Conservation (phyloP, 73 alveolate genomes). For the Symbiodinium pilosum region DNA sequence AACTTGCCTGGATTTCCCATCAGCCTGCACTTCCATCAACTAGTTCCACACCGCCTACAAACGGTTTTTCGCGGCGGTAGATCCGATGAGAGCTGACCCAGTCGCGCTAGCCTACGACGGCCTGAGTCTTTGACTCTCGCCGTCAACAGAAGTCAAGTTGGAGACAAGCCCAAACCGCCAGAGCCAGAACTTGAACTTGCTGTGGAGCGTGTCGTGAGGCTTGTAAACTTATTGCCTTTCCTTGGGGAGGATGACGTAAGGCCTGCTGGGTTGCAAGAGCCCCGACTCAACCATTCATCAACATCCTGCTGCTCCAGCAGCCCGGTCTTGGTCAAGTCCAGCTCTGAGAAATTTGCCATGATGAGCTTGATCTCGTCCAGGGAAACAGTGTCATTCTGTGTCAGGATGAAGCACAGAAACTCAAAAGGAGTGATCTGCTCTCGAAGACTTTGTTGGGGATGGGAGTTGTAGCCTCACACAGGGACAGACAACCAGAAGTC, state of each 20-base stretch:
- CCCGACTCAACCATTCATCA: conserved; percentile 74
- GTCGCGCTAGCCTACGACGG: no score
- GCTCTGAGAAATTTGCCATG: conserved; percentile 66
- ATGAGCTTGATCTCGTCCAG: conserved; percentile 57
- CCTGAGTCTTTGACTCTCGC: background rate
- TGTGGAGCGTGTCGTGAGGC: background rate
- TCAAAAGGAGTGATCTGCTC: conserved; percentile 84
- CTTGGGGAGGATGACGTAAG: background rate
- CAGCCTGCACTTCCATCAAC: background rate
- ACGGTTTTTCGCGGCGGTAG: no score
- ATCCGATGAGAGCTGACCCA: no score
- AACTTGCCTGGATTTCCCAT: background rate
- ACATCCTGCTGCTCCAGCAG: conserved; percentile 32
- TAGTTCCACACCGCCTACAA: no score
- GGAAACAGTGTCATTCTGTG: conserved; percentile 74
- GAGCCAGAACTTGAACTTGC: background rate
- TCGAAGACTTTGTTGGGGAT: conserved; percentile 60
- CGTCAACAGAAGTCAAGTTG: no score
- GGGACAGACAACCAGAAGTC: background rate
- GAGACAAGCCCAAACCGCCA: background rate
- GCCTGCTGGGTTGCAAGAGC: conserved; percentile 84
- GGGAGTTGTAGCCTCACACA: background rate
- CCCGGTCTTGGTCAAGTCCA: conserved; percentile 44
- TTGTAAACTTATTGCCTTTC: no score
- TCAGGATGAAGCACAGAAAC: conserved; percentile 70